A percentile compares a stretch with the other conserved stretches of the same genome.
These are phyloP conservation scores for Suillus discolor DNA, from an alignment of 768 basidiomycete genomes.

Conservation along the genomic window DNA sequence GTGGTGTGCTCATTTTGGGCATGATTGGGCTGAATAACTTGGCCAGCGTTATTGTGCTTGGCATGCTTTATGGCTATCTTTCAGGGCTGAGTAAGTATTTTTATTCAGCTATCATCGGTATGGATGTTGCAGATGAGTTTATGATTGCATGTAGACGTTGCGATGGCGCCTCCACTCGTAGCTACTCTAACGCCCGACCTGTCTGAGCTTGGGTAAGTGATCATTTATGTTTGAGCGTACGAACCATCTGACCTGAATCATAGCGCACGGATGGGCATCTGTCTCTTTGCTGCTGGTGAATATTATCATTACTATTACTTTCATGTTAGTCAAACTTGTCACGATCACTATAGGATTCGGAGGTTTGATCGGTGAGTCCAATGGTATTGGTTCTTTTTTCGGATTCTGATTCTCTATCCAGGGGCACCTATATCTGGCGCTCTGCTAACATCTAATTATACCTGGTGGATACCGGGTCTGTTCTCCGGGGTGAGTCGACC, in stretches of 20 bases:
- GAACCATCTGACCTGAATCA: background rate
- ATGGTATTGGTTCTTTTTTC: background rate
- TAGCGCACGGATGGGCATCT: slow-evolving; percentile 46
- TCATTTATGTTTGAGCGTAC: too few species aligned
- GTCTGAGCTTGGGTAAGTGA: too few species aligned
- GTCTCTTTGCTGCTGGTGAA: slow-evolving; percentile 45
- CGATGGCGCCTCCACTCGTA: too few species aligned
- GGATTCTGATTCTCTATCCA: slow-evolving; percentile 28
- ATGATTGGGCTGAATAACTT: slow-evolving; percentile 43
- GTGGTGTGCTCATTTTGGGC: slow-evolving; percentile 44
- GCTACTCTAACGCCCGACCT: too few species aligned
- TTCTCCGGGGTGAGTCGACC: slow-evolving; percentile 48
- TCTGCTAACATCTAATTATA: too few species aligned
- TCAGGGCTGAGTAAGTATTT: slow-evolving; percentile 41
- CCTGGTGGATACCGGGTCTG: slow-evolving; percentile 62
- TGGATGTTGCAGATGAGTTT: too few species aligned
- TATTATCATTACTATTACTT: background rate
- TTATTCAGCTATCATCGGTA: too few species aligned
- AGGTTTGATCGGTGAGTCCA: slow-evolving; percentile 20
- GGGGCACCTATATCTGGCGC: slow-evolving; percentile 62
- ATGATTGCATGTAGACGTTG: too few species aligned
- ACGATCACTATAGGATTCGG: slow-evolving; percentile 22
- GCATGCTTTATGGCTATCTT: slow-evolving; percentile 50
- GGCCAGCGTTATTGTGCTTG: slow-evolving; percentile 43
- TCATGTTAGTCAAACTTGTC: too few species aligned